Base-by-base conservation (phyloP, 805 yeast species). In the Nakazawaea laoshanensis region DNA sequence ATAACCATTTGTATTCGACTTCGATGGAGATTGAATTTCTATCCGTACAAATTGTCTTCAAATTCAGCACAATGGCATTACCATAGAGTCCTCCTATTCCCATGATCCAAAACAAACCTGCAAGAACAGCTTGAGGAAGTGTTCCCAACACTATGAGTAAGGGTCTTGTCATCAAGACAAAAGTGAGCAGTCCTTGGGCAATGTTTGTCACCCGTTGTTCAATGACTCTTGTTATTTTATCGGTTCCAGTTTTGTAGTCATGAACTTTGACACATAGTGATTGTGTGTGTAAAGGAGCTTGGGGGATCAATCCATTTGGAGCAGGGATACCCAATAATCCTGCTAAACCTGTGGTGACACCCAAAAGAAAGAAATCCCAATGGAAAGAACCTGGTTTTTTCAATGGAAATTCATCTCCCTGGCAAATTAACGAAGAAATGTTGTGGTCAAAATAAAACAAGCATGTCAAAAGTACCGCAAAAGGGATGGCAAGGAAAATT, bases 231-330 rank as follows among this genome's bases (percentile, higher is more conserved):
- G 61, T 49, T 2, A 71, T 62, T 14, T 32, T 43, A 20, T 49
- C 49, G 11, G 38, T 33, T 10, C 60, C 59, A 7, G 53, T 50
- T 4, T 36, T 44, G 37, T 48, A 47, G 33, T 57, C 54, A 32
- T 52, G 50, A 32, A 67, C 66, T 41, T 66, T 65, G 10, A 82
- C 75, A 26, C 85, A 69, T 19, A 89, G 56, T 0, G 95, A 74
- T 26, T 69, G 71, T 0, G 97, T 87, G 46, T 89, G 98, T 22
- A 92, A 51, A 2, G 97, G 97, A 1, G 98, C 97, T 53, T 89
- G 98, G 1, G 98, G 98, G 27, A 89, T 89, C 20, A 89, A 63
- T 0, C 98, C 98, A 55, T 92, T 92, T 0, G 97, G 97, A 2
- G 96, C 87, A 0, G 97, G 98, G 2, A 92, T 66, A 0, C 97